Percentiles rank a stretch among this genome's conserved stretches.
phyloP scores from a whole-genome alignment of 2,329 filamentous ascomycete species.

The Byssochlamys sp. region DNA sequence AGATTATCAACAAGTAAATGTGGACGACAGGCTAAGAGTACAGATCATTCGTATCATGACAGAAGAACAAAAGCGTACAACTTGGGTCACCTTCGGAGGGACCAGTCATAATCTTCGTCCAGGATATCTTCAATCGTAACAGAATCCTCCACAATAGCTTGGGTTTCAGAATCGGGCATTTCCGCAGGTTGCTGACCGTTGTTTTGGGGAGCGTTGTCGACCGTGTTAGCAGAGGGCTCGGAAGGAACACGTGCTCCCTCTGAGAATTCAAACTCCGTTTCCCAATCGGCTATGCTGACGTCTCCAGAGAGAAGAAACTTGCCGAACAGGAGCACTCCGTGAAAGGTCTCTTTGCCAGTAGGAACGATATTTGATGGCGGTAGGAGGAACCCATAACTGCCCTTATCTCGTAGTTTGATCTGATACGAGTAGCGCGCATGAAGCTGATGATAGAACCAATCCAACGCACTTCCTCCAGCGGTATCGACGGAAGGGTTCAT shows the following conservation, averaged over 20 bases:
- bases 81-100: not conserved
- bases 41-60: not conserved
- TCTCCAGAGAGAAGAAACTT: conserved; percentile 45
- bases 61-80: not conserved
- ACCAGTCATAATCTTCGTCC: conserved; percentile 3
- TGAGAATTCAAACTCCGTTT: conserved; percentile 2
- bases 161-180: not conserved
- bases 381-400: conserved; percentile 85
- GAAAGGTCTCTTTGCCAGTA: conserved; percentile 77
- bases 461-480: conserved; percentile 75
- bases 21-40: not conserved
- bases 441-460: conserved; percentile 91
- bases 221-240: not conserved
- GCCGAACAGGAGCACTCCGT: conserved; percentile 73
- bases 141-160: not conserved
- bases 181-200: not conserved
- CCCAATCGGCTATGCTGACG: conserved; percentile 3
- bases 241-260: not conserved
- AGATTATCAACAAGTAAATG: not conserved
- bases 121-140: not conserved
- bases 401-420: conserved; percentile 83
- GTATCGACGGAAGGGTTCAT: conserved; percentile 54
- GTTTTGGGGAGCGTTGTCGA: not conserved
- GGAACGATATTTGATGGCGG: conserved; percentile 80
- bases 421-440: conserved; percentile 79